Evolutionary conservation across 148 eudicot species (phyloP), one percentile per base, ranked within the genome.

Genomic region (Tetragonia tetragonoides): DNA sequence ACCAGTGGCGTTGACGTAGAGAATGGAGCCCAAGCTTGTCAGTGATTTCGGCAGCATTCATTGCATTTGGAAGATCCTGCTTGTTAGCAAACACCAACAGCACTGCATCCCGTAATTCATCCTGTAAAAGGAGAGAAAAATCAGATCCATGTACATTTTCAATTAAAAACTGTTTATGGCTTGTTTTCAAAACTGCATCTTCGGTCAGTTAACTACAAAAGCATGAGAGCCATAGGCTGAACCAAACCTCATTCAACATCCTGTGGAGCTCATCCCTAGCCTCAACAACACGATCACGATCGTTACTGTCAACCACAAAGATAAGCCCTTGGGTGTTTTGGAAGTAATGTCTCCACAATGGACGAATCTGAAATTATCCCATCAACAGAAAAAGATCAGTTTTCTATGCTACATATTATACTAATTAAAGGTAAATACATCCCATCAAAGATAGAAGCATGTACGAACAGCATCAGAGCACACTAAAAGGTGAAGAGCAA

Each of bases 261-360:
- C 84, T 81, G 76, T 81, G 84, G 40, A 81, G 72, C 68, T 77
- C 84, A 70, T 80, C 83, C 75, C 83, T 80, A 70, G 83, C 83
- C 75, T 80, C 83, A 70, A 80, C 83, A 75, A 81, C 79, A 77
- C 84, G 84, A 37, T 81, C 84, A 59, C 84, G 84, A 73, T 81
- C 84, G 18, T 81, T 81, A 63, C 84, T 81, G 80, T 81, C 84
- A 66, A 81, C 80, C 77, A 81, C 84, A 72, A 81, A 81, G 77
- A 81, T 81, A 74, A 81, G 84, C 44, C 84, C 84, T 72, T 81
- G 84, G 77, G 84, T 81, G 63, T 81, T 81, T 72, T 81, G 84
- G 70, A 81, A 81, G 77, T 81, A 81, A 77, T 81, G 84, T 77
- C 84, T 81, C 84, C 84, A 81, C 84, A 81, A 72, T 81, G 84